Conservation (phyloP, 2,329 filamentous ascomycete genomes). For the Arthrobotrys musiformis region DNA sequence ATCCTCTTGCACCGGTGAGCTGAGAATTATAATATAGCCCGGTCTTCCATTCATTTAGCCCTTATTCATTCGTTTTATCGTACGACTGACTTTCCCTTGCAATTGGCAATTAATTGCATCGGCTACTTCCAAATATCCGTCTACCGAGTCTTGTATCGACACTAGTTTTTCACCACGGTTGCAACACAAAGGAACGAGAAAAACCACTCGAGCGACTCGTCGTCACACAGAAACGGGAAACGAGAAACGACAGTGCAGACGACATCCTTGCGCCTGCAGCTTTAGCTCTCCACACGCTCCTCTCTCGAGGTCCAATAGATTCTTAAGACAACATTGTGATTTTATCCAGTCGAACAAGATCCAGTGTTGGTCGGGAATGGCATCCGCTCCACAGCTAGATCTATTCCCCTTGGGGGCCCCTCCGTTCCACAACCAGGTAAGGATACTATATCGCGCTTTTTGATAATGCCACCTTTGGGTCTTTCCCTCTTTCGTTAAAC, state of each 20-base stretch:
- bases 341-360: constrained; percentile 36
- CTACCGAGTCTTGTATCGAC: neutral
- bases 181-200: constrained; percentile 36
- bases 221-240: constrained; percentile 33
- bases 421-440: constrained; percentile 43
- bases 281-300: constrained; percentile 47
- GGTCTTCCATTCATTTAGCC: neutral
- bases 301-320: constrained; percentile 6
- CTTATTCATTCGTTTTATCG: neutral
- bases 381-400: constrained; percentile 40
- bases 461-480: neutral
- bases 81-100: neutral
- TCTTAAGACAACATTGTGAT: constrained; percentile 1
- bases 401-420: constrained; percentile 30
- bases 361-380: constrained; percentile 23
- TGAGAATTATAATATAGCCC: neutral
- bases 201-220: constrained; percentile 13
- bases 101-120: neutral
- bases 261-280: constrained; percentile 26
- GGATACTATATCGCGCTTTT: constrained; percentile 19
- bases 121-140: neutral
- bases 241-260: constrained; percentile 15
- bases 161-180: neutral
- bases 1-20: constrained; percentile 12
- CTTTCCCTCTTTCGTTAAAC: constrained; percentile 17